Percentiles rank a stretch among this genome's conserved stretches.
Evolutionary conservation across 2,329 filamentous ascomycete genomes (phyloP).

Genomic region (Fusarium sp.): DNA sequence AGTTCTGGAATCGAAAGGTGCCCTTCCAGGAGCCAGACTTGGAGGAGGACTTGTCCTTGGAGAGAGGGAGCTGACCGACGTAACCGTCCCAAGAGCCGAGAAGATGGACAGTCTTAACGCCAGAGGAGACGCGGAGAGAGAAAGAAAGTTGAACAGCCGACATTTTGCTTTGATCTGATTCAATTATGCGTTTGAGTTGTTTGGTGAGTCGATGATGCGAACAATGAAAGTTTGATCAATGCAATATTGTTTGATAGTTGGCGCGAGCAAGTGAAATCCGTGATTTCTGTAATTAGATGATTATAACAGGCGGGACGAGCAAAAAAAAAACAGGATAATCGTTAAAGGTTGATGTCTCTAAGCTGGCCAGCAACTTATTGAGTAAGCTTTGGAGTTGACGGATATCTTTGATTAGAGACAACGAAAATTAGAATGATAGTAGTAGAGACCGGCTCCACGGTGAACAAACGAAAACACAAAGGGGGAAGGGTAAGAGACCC

Average conservation of each 20-base stretch:
- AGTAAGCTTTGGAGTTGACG: slow-evolving; percentile 27
- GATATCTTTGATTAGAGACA: slow-evolving; percentile 42
- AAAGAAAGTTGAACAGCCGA: slow-evolving; percentile 94
- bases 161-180: slow-evolving; percentile 70
- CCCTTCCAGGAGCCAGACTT: slow-evolving; percentile 95
- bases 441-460: slow-evolving; percentile 66
- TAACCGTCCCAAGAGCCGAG: slow-evolving; percentile 99
- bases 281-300: slow-evolving; percentile 57
- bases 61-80: slow-evolving; percentile 90
- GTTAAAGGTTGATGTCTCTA: slow-evolving; percentile 43
- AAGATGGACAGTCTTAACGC: slow-evolving; percentile 97
- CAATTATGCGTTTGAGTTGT: slow-evolving; percentile 36
- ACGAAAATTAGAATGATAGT: slow-evolving; percentile 48
- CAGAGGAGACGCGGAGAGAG: slow-evolving; percentile 92
- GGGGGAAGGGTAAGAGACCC: slow-evolving; percentile 50
- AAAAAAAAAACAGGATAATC: slow-evolving; percentile 22
- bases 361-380: slow-evolving; percentile 55
- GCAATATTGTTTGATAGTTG: slow-evolving; percentile 46
- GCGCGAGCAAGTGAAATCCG: slow-evolving; percentile 67
- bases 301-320: slow-evolving; percentile 43
- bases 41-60: slow-evolving; percentile 83
- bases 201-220: slow-evolving; percentile 46
- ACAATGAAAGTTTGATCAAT: slow-evolving; percentile 14
- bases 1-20: slow-evolving; percentile 93
- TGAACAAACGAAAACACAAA: slow-evolving; percentile 51